phyloP scores from a whole-genome alignment of 352 stramenopile species.

The Globisporangium nagaii region DNA sequence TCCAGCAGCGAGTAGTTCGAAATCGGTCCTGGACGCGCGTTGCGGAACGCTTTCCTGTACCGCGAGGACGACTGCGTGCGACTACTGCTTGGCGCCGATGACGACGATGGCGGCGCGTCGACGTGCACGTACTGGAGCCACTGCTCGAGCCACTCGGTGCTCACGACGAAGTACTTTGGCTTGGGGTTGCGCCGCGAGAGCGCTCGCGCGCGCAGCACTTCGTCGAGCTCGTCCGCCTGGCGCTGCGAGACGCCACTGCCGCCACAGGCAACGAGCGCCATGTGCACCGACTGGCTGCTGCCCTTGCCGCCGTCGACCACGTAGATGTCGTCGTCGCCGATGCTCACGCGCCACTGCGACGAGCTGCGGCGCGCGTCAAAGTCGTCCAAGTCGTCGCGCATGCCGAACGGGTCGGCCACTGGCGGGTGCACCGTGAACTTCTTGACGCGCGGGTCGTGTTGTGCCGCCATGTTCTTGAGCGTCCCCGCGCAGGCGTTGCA shows the following conservation, averaged over 20 bases:
- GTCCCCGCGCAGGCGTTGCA: conserved; percentile 62
- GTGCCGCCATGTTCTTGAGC: conserved; percentile 51
- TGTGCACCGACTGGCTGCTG: not conserved
- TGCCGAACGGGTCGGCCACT: not conserved
- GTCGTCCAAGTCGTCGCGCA: conserved; percentile 3
- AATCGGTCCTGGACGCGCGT: conserved; percentile 42
- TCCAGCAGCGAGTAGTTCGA: conserved; percentile 61
- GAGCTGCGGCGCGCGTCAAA: not conserved
- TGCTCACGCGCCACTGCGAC: conserved; percentile 3
- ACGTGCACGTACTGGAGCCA: conserved; percentile 65
- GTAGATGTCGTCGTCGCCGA: conserved; percentile 10
- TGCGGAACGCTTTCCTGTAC: conserved; percentile 1
- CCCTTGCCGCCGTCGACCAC: conserved; percentile 9
- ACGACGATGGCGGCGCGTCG: conserved; percentile 14
- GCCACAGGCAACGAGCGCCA: not conserved
- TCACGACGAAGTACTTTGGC: conserved; percentile 46
- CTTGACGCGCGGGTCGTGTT: conserved; percentile 56
- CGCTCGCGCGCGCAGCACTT: conserved; percentile 37
- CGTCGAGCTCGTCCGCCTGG: conserved; percentile 43
- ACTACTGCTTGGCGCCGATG: not conserved
- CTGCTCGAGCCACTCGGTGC: conserved; percentile 52
- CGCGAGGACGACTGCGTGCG: conserved; percentile 3
- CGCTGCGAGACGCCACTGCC: not conserved
- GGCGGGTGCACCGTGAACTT: conserved; percentile 25
- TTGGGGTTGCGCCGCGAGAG: conserved; percentile 18